A percentile compares a stretch with the other conserved stretches of the same genome.
These are phyloP conservation scores for Saxophila tyrrhenica DNA, from an alignment of 495 filamentous ascomycete species.

Conservation along the genomic window DNA sequence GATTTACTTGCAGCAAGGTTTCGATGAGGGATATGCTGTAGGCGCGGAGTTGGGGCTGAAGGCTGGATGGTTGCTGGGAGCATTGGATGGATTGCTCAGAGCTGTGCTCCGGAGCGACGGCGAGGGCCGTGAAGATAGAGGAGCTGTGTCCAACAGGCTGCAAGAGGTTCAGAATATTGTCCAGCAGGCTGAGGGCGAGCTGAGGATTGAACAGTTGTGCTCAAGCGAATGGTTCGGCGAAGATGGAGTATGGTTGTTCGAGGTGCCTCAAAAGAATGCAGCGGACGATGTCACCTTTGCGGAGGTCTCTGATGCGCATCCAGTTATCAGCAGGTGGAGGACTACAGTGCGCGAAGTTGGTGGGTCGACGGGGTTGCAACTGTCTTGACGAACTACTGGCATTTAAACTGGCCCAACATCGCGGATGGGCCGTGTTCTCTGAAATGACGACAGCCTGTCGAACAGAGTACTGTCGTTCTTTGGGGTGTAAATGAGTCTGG, in stretches of 20 bases:
- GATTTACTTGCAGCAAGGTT: slow-evolving; percentile 62
- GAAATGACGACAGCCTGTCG: no score
- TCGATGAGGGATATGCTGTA: slow-evolving; percentile 75
- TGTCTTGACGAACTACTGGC: neutral
- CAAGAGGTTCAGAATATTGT: slow-evolving; percentile 30
- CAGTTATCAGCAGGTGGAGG: slow-evolving; percentile 47
- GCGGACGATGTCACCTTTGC: slow-evolving; percentile 35
- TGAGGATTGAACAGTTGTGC: slow-evolving; percentile 54
- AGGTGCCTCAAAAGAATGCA: slow-evolving; percentile 30
- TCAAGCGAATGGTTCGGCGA: slow-evolving; percentile 45
- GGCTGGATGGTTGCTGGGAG: slow-evolving; percentile 58
- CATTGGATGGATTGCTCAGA: slow-evolving; percentile 51
- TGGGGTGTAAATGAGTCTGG: no score
- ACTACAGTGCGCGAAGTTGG: slow-evolving; percentile 34
- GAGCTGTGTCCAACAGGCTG: neutral
- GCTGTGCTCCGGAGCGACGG: slow-evolving; percentile 16
- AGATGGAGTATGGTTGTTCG: slow-evolving; percentile 54
- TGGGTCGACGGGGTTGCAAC: slow-evolving; percentile 30
- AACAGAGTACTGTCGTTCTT: no score
- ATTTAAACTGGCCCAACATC: no score
- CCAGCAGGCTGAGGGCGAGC: slow-evolving; percentile 44
- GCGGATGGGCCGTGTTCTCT: no score
- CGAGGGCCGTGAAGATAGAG: neutral
- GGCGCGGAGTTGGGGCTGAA: slow-evolving; percentile 66
- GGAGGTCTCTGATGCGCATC: slow-evolving; percentile 49